Conservation (phyloP, 1,284 basidiomycete species). For the Cryptococcus sp. region DNA sequence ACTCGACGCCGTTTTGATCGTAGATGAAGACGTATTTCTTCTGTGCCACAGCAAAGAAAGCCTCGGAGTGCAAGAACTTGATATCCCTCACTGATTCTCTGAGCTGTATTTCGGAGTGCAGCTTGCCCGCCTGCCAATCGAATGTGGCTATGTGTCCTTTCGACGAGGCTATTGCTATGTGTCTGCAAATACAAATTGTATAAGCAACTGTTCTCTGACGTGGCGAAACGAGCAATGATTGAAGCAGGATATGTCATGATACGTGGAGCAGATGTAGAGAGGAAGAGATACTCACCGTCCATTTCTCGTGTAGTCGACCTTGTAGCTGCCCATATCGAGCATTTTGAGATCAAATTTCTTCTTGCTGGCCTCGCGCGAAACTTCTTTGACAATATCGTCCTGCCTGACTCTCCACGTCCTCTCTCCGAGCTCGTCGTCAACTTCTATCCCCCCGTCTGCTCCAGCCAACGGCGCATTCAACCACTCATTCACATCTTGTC, state of each 20-base stretch:
- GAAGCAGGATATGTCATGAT: neutral
- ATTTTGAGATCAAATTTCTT: slow-evolving; percentile 79
- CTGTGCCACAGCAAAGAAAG: slow-evolving; percentile 92
- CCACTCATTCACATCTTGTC: slow-evolving; percentile 52
- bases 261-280: neutral
- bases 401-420: slow-evolving; percentile 87
- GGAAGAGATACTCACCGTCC: slow-evolving; percentile 64
- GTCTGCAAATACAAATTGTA: slow-evolving; percentile 55
- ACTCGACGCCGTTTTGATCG: slow-evolving; percentile 88
- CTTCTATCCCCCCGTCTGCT: slow-evolving; percentile 48
- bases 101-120: slow-evolving; percentile 86
- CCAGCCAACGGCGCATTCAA: slow-evolving; percentile 41
- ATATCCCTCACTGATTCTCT: slow-evolving; percentile 85
- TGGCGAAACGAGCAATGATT: neutral
- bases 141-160: slow-evolving; percentile 92
- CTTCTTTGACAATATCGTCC: slow-evolving; percentile 68
- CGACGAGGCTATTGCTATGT: slow-evolving; percentile 78
- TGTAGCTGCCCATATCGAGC: slow-evolving; percentile 72
- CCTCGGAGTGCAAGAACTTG: slow-evolving; percentile 92
- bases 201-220: neutral
- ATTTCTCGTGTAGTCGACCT: slow-evolving; percentile 79
- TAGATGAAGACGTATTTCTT: slow-evolving; percentile 97
- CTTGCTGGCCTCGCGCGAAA: slow-evolving; percentile 70
- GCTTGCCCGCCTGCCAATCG: slow-evolving; percentile 86
- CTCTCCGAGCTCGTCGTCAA: slow-evolving; percentile 58